Conservation (phyloP, 352 stramenopile genomes). For the Globisporangium canariense region DNA sequence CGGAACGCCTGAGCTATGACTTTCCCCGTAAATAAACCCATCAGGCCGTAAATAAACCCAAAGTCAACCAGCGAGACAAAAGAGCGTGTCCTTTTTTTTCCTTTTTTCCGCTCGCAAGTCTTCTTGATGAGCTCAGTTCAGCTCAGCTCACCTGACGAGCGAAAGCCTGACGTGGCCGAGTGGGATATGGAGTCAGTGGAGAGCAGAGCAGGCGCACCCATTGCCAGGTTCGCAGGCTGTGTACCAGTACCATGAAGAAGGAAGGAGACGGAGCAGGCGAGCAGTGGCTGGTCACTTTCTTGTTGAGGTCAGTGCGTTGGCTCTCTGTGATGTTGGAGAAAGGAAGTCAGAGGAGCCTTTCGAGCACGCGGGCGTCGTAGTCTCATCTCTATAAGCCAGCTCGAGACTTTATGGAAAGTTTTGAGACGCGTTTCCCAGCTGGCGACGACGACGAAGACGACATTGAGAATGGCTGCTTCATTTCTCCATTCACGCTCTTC, state of each 20-base stretch:
- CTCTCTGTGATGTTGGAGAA: background rate
- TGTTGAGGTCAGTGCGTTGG: background rate
- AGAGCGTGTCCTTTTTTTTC: no score
- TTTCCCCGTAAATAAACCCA: no score
- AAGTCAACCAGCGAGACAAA: no score
- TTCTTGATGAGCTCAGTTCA: slow-evolving; percentile 1
- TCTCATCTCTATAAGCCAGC: background rate
- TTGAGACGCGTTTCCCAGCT: background rate
- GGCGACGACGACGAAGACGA: background rate
- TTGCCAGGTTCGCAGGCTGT: background rate
- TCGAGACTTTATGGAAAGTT: slow-evolving; percentile 1
- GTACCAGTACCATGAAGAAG: background rate
- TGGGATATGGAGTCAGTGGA: slow-evolving; percentile 4
- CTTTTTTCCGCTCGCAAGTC: background rate
- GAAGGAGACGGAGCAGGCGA: slow-evolving; percentile 1
- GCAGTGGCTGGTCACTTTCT: background rate
- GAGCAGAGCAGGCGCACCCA: background rate
- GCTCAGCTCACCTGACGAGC: background rate
- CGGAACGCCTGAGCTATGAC: no score
- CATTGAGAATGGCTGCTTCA: background rate
- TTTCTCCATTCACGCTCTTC: slow-evolving; percentile 4
- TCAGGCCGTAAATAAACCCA: no score
- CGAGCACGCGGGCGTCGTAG: background rate
- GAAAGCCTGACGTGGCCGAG: background rate
- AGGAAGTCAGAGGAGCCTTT: background rate